These are phyloP conservation scores for Paecilomyces dactylethromorphus DNA, from an alignment of 2,329 filamentous ascomycete genomes.

Conservation along the genomic window DNA sequence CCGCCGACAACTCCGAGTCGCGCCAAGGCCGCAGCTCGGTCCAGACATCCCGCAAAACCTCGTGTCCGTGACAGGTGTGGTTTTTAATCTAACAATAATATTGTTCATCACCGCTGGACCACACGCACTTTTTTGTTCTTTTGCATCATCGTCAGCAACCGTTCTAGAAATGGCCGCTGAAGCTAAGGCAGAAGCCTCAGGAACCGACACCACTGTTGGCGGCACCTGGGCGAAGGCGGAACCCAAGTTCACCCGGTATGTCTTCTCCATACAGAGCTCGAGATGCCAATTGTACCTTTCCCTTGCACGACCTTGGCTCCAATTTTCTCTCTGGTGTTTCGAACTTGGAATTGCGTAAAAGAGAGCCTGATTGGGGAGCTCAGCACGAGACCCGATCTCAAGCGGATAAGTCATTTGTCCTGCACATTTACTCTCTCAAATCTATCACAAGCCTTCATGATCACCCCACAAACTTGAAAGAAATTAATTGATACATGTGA, in stretches of 20 bases:
- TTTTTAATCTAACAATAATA: background rate
- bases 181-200: slow-evolving; percentile 3
- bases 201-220: slow-evolving; percentile 16
- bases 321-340: too few species aligned
- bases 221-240: slow-evolving; percentile 49
- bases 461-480: background rate
- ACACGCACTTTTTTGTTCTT: background rate
- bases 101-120: background rate
- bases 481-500: slow-evolving; percentile 1
- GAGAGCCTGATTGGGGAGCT: background rate
- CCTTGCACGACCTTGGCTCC: too few species aligned
- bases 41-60: slow-evolving; percentile 1
- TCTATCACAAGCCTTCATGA: too few species aligned
- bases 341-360: too few species aligned
- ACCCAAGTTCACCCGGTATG: slow-evolving; percentile 59
- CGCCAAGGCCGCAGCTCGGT: slow-evolving; percentile 1
- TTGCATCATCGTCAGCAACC: background rate
- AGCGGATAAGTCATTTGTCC: slow-evolving; percentile 4
- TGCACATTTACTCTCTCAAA: background rate
- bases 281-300: background rate
- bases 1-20: background rate
- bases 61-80: background rate
- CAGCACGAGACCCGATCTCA: slow-evolving; percentile 4
- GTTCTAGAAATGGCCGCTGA: slow-evolving; percentile 13
- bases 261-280: slow-evolving; percentile 3